These are phyloP conservation scores for Lachnellula occidentalis DNA, from an alignment of 2,329 filamentous ascomycete species.

Conservation along the genomic window DNA sequence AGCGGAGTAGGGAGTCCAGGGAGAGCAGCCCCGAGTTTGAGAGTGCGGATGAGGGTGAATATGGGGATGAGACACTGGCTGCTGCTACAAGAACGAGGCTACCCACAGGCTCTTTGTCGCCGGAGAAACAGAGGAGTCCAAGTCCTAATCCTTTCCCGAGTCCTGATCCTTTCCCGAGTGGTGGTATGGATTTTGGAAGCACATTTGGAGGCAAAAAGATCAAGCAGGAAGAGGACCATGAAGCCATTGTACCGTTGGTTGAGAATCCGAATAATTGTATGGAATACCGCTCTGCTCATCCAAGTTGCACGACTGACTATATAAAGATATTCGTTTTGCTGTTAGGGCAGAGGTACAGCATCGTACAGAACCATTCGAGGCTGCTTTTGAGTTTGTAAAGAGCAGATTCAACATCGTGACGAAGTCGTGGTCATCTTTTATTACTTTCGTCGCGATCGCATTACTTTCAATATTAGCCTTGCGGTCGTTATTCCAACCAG, in stretches of 20 bases:
- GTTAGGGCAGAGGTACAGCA: slow-evolving; percentile 85
- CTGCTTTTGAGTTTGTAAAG: slow-evolving; percentile 59
- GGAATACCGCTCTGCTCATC: slow-evolving; percentile 18
- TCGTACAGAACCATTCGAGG: slow-evolving; percentile 76
- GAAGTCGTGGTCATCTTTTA: slow-evolving; percentile 62
- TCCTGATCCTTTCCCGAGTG: slow-evolving; percentile 37
- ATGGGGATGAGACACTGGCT: slow-evolving; percentile 24
- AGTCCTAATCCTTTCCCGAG: slow-evolving; percentile 46
- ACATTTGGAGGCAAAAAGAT: slow-evolving; percentile 32
- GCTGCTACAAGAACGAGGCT: slow-evolving; percentile 33
- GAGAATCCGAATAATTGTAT: slow-evolving; percentile 46
- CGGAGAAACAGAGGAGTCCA: slow-evolving; percentile 49
- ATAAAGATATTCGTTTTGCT: slow-evolving; percentile 77
- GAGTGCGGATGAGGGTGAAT: slow-evolving; percentile 43
- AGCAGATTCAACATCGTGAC: slow-evolving; percentile 56
- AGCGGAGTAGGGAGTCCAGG: slow-evolving; percentile 48
- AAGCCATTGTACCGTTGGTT: slow-evolving; percentile 13
- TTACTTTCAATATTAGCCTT: slow-evolving; percentile 61
- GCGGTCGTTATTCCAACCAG: slow-evolving; percentile 64
- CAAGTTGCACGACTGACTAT: slow-evolving; percentile 16
- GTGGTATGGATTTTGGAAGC: slow-evolving; percentile 33
- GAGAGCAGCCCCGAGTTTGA: slow-evolving; percentile 56
- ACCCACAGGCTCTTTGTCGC: slow-evolving; percentile 48
- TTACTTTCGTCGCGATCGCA: slow-evolving; percentile 55
- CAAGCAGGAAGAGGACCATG: slow-evolving; percentile 23